Evolutionary conservation across 2,329 filamentous ascomycete species (phyloP).

Genomic region (Clarireedia hainanense): DNA sequence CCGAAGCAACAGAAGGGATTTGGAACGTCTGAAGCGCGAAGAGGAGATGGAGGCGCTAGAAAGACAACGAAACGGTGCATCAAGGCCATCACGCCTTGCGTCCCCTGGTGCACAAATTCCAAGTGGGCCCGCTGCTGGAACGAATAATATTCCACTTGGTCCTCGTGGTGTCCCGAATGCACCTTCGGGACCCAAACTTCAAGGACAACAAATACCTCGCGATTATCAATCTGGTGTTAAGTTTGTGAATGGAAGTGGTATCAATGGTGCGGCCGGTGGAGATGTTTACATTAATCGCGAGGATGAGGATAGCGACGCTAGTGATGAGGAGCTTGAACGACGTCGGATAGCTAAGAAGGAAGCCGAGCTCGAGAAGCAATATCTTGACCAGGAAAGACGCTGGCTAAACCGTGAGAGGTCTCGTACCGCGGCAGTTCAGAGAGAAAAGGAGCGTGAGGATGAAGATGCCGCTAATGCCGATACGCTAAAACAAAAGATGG

Average conservation of each 20-base stretch:
- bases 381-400: conserved; percentile 76
- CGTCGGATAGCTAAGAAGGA: conserved; percentile 64
- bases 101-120: conserved; percentile 53
- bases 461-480: conserved; percentile 62
- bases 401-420: conserved; percentile 88
- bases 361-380: conserved; percentile 71
- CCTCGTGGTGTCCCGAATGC: conserved; percentile 66
- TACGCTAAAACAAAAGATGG: conserved; percentile 57
- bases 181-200: conserved; percentile 62
- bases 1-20: conserved; percentile 76
- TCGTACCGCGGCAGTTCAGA: conserved; percentile 74
- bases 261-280: conserved; percentile 45
- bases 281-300: conserved; percentile 53
- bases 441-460: conserved; percentile 73
- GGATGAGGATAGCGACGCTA: conserved; percentile 81
- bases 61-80: conserved; percentile 61
- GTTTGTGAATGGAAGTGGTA: conserved; percentile 73
- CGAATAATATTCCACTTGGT: conserved; percentile 71
- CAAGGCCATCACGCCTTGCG: conserved; percentile 58
- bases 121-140: conserved; percentile 51
- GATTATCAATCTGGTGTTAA: conserved; percentile 70
- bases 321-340: conserved; percentile 75
- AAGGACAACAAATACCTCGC: conserved; percentile 54
- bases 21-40: conserved; percentile 79
- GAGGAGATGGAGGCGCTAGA: conserved; percentile 90